These are phyloP conservation scores for Xerocomus nothofagi DNA, from an alignment of 1,284 basidiomycete genomes.

Conservation along the genomic window DNA sequence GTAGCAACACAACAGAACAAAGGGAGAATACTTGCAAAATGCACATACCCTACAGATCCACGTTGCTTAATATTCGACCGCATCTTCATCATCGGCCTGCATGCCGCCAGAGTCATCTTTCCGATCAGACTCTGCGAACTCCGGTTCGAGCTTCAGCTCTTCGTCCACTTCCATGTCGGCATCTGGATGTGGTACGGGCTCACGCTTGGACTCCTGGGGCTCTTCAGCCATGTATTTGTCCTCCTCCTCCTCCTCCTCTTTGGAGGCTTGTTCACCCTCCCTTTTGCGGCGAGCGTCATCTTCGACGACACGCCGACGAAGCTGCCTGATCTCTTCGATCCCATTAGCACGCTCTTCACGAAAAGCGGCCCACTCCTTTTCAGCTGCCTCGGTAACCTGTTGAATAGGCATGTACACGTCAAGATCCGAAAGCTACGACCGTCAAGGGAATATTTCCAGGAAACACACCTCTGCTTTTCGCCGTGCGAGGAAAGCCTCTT, in stretches of 20 bases:
- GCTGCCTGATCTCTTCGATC: constrained; percentile 58
- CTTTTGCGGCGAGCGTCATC: constrained; percentile 46
- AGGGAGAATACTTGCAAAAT: constrained; percentile 27
- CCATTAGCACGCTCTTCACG: constrained; percentile 55
- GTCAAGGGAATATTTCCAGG: neutral
- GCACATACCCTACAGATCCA: constrained; percentile 27
- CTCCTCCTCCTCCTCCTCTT: constrained; percentile 35
- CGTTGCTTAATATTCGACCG: constrained; percentile 52
- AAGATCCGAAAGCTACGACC: neutral
- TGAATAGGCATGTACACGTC: constrained; percentile 1
- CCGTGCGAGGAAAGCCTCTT: constrained; percentile 63
- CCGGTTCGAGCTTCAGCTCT: constrained; percentile 34
- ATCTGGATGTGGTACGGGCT: constrained; percentile 30
- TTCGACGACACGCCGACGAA: constrained; percentile 64
- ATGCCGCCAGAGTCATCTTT: constrained; percentile 44
- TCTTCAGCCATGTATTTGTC: constrained; percentile 28
- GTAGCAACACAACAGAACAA: constrained; percentile 14
- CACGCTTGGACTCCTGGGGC: constrained; percentile 15
- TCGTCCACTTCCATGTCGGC: constrained; percentile 48
- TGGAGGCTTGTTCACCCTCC: constrained; percentile 50
- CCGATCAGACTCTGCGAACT: constrained; percentile 40
- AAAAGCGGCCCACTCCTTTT: constrained; percentile 69
- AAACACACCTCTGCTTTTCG: constrained; percentile 61
- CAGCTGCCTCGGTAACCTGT: constrained; percentile 61
- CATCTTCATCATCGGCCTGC: constrained; percentile 57